Evolutionary conservation across 192 early-diverging fungal species (phyloP).

Genomic region (Ambispora gerdemannii): DNA sequence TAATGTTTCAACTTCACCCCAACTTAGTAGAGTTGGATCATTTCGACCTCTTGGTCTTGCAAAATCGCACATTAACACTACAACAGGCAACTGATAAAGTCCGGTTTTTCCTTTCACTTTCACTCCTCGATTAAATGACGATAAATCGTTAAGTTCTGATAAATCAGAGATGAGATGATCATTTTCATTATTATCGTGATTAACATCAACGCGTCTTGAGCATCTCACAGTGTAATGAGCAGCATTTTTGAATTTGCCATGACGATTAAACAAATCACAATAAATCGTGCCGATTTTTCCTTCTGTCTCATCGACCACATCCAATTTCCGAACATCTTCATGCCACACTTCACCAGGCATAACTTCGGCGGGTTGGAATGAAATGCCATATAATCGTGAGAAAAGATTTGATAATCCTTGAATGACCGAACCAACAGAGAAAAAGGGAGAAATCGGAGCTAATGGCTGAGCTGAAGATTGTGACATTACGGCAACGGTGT

Average conservation of each 20-base stretch:
- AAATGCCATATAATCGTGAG: conserved; percentile 81
- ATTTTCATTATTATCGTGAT: conserved; percentile 55
- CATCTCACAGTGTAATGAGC: conserved; percentile 96
- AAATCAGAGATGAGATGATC: conserved; percentile 37
- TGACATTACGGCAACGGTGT: conserved; percentile 48
- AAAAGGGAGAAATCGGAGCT: conserved; percentile 64
- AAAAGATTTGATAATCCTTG: conserved; percentile 86
- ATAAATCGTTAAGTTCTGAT: conserved; percentile 37
- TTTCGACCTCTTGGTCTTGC: conserved; percentile 39
- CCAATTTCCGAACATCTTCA: conserved; percentile 82
- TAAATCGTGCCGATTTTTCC: conserved; percentile 89
- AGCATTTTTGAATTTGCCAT: conserved; percentile 73
- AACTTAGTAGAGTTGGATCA: conserved; percentile 64
- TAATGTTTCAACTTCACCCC: conserved; percentile 88
- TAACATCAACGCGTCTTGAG: conserved; percentile 78
- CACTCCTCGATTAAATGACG: conserved; percentile 36
- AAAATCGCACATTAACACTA: conserved; percentile 76
- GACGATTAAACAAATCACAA: conserved; percentile 85
- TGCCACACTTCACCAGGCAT: conserved; percentile 89
- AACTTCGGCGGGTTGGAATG: conserved; percentile 65
- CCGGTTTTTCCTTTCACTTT: conserved; percentile 39
- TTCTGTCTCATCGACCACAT: conserved; percentile 86
- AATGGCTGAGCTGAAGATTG: conserved; percentile 39
- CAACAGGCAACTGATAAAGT: conserved; percentile 65
- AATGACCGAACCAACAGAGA: conserved; percentile 86